Percentiles rank a stretch among this genome's conserved stretches.
phyloP scores from a whole-genome alignment of 2,329 filamentous ascomycete species.

The Aspergillus awamori region DNA sequence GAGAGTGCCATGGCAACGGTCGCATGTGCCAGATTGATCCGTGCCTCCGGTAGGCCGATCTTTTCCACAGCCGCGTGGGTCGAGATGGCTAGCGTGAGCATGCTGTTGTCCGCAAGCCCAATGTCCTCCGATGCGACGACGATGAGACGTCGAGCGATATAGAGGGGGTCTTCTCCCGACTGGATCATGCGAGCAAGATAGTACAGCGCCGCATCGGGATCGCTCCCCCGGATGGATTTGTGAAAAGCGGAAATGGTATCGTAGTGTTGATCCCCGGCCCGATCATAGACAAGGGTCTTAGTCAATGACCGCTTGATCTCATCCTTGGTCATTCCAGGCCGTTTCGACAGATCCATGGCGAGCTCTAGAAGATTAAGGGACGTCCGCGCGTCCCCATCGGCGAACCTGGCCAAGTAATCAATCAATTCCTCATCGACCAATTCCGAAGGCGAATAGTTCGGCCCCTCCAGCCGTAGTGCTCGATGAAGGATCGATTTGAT shows the following conservation, averaged over 20 bases:
- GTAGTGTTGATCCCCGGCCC: constrained; percentile 94
- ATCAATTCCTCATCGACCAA: constrained; percentile 79
- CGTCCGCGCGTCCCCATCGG: constrained; percentile 90
- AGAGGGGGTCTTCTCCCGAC: constrained; percentile 89
- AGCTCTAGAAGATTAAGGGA: constrained; percentile 91
- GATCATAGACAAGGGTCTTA: constrained; percentile 91
- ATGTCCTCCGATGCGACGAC: constrained; percentile 95
- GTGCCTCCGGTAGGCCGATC: constrained; percentile 91
- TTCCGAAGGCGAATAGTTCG: constrained; percentile 49
- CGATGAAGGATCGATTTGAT: constrained; percentile 73
- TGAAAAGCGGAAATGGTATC: constrained; percentile 97
- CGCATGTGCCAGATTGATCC: constrained; percentile 88
- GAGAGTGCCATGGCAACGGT: constrained; percentile 78
- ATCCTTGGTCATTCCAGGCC: constrained; percentile 68
- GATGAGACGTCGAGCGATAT: constrained; percentile 88
- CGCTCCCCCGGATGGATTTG: constrained; percentile 86
- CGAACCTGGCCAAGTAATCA: constrained; percentile 78
- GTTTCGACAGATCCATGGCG: constrained; percentile 73
- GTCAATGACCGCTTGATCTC: constrained; percentile 82
- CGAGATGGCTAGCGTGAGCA: constrained; percentile 82
- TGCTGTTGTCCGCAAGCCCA: constrained; percentile 81
- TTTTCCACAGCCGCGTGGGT: constrained; percentile 87
- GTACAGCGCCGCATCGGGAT: constrained; percentile 86
- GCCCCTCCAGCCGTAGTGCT: constrained; percentile 68
- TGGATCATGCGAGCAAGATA: constrained; percentile 96